Percentiles rank a stretch among this genome's conserved stretches.
Conservation (phyloP, 495 filamentous ascomycete genomes). For the Penicillium pulvis region DNA sequence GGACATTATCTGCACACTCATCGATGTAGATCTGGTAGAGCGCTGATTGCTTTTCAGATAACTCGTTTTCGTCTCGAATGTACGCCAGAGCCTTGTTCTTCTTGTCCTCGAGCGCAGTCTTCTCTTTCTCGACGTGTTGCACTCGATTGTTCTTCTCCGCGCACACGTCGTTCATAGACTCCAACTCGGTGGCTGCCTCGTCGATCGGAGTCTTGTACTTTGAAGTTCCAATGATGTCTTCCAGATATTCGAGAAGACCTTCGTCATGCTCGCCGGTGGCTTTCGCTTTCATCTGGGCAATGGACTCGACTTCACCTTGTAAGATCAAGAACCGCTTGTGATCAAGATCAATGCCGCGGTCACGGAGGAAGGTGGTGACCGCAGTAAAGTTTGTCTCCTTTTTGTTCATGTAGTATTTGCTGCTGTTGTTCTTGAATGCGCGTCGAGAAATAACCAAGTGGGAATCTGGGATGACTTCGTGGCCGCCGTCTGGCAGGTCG, state of each 20-base stretch:
- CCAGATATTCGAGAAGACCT: conserved; percentile 92
- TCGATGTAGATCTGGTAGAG: conserved; percentile 89
- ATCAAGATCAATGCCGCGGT: conserved; percentile 89
- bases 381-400: conserved; percentile 85
- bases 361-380: conserved; percentile 86
- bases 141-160: conserved; percentile 91
- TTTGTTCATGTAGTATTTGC: conserved; percentile 95
- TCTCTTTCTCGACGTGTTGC: conserved; percentile 98
- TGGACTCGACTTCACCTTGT: conserved; percentile 97
- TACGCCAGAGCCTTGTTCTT: conserved; percentile 91
- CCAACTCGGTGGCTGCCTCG: conserved; percentile 84
- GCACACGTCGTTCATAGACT: conserved; percentile 91
- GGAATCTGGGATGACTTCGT: conserved; percentile 77
- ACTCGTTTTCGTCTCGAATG: conserved; percentile 90
- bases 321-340: conserved; percentile 98
- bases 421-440: conserved; percentile 96
- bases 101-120: conserved; percentile 86
- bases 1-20: conserved; percentile 84
- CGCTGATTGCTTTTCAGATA: conserved; percentile 82
- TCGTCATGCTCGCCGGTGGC: conserved; percentile 93
- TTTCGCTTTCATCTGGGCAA: conserved; percentile 99
- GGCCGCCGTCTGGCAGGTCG: conserved; percentile 74
- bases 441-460: conserved; percentile 83
- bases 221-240: conserved; percentile 97
- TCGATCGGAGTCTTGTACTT: conserved; percentile 98